phyloP scores from a whole-genome alignment of 1,139 yeast genomes.

The Yamadazyma epiphylla region DNA sequence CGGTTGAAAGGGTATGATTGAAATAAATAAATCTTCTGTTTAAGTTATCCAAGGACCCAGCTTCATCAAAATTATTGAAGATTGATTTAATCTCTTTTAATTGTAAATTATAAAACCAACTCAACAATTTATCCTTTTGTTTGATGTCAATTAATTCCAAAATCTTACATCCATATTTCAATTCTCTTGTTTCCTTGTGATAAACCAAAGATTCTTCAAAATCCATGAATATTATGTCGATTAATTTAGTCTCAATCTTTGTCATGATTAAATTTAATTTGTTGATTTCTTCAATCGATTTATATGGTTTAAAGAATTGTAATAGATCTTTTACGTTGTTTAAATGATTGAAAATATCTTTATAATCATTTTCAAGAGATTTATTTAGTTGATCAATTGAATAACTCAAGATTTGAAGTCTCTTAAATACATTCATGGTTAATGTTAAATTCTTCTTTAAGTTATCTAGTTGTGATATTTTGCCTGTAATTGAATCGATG shows the following conservation, averaged over 20 bases:
- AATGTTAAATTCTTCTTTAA: slow-evolving; percentile 79
- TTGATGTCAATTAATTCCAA: slow-evolving; percentile 64
- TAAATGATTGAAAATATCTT: slow-evolving; percentile 62
- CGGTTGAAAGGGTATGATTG: slow-evolving; percentile 62
- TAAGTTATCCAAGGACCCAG: slow-evolving; percentile 87
- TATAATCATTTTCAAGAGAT: slow-evolving; percentile 49
- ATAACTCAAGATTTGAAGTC: slow-evolving; percentile 69
- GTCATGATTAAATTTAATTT: slow-evolving; percentile 60
- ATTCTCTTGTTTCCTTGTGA: slow-evolving; percentile 20
- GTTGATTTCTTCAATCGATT: slow-evolving; percentile 81
- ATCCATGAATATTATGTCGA: slow-evolving; percentile 72
- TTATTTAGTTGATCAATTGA: slow-evolving; percentile 67
- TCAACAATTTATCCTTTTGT: slow-evolving; percentile 57
- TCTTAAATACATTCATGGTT: slow-evolving; percentile 80
- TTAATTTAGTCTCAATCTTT: slow-evolving; percentile 59
- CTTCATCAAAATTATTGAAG: slow-evolving; percentile 79
- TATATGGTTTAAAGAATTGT: slow-evolving; percentile 73
- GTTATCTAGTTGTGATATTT: slow-evolving; percentile 73
- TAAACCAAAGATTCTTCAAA: slow-evolving; percentile 49
- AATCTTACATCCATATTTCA: slow-evolving; percentile 65
- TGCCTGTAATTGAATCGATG: slow-evolving; percentile 68
- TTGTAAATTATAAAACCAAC: slow-evolving; percentile 72
- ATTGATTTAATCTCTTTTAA: slow-evolving; percentile 72
- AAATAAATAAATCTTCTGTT: slow-evolving; percentile 78
- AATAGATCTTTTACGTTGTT: slow-evolving; percentile 79